Base-by-base conservation (phyloP, 805 yeast genomes). In the Barnettozyma salicaria region DNA sequence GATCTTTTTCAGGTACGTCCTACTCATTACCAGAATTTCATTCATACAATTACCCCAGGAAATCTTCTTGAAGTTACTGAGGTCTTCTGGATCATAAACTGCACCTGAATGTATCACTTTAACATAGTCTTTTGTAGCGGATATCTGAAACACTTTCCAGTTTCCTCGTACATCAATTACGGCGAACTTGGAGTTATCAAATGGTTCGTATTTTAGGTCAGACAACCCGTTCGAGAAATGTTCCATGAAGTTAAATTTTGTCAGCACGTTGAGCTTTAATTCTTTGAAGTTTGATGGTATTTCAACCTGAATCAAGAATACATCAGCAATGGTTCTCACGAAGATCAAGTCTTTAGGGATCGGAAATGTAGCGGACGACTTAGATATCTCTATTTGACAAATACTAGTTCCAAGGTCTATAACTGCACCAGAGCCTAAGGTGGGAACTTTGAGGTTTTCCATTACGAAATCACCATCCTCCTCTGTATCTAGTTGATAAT, bases 51-150 rank as follows among this genome's bases (percentile, higher is more conserved):
- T 45, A 0, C 71, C 55, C 80, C 82, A 77, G 4, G 53, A 42
- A 1, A 77, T 56, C 40, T 63, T 63, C 42, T 71, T 77, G 68
- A 80, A 78, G 22, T 63, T 61, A 0, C 86, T 78, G 2, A 78
- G 45, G 37, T 77, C 84, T 2, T 59, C 60, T 0, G 70, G 64
- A 42, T 74, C 75, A 41, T 44, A 18, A 26, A 42, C 18, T 25
- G 38, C 16, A 46, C 63, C 43, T 49, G 42, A 21, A 13, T 28
- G 26, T 19, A 30, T 3, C 7, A 20, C 7, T 6, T 30, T 6
- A 22, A 19, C 24, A 3, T 22, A 26, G 7, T 12, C 6, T 8
- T 10, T n/a, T 5, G 13, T 16, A 2, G 25, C 18, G 10, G 14
- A n/a, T 6, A 62, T 41, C 12, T 49, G 46, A 50, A 69, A 70